Conservation (phyloP, 371 early-diverging fungal genomes). For the Capillidium heterosporum region DNA sequence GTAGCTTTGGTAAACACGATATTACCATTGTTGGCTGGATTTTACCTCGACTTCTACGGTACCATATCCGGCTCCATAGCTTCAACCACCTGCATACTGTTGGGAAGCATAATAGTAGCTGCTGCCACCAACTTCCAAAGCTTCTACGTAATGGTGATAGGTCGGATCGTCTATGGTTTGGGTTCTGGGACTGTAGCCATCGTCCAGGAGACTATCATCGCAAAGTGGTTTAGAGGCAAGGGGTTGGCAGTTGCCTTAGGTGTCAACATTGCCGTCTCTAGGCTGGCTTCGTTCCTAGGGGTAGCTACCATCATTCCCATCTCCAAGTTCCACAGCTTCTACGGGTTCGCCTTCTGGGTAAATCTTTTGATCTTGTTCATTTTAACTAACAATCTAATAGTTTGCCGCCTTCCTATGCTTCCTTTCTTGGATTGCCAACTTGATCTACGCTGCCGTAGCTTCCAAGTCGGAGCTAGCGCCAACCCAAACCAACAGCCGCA, state of each 20-base stretch:
- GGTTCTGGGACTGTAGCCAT: background rate
- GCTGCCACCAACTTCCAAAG: background rate
- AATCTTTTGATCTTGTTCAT: background rate
- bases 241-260: constrained; percentile 20
- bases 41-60: constrained; percentile 10
- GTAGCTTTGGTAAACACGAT: constrained; percentile 30
- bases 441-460: background rate
- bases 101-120: constrained; percentile 10
- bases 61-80: constrained; percentile 5
- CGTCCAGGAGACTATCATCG: constrained; percentile 1
- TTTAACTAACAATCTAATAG: background rate
- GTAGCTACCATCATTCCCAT: constrained; percentile 9
- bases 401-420: background rate
- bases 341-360: constrained; percentile 2
- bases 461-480: background rate
- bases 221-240: constrained; percentile 1
- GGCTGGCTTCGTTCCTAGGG: constrained; percentile 25
- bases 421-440: background rate
- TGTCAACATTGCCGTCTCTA: constrained; percentile 29
- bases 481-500: background rate
- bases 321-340: background rate
- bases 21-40: constrained; percentile 24
- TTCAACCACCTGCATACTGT: constrained; percentile 5
- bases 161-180: background rate
- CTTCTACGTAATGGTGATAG: background rate